Evolutionary conservation across 176 grass and related monocot genomes (phyloP).

Genomic region (Chrysopogon serrulatus): DNA sequence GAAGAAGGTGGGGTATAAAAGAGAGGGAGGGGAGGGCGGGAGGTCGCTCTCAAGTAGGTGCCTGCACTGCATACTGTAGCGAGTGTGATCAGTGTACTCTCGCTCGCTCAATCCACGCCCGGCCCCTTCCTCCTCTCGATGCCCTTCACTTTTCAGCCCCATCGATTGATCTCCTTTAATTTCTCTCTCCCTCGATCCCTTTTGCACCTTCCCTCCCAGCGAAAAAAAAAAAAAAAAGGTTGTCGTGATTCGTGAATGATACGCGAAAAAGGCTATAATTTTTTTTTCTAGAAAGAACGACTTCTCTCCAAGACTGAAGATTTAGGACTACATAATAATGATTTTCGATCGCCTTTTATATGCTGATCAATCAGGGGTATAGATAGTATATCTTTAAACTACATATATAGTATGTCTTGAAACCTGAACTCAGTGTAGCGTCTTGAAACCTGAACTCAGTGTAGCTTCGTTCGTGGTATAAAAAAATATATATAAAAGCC

Average conservation of each 20-base stretch:
- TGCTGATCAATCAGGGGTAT: too few species aligned
- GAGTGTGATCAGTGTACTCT: background rate
- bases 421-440: too few species aligned
- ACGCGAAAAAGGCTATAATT: background rate
- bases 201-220: background rate
- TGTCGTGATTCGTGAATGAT: slow-evolving; percentile 17
- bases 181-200: background rate
- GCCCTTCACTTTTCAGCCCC: background rate
- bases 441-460: too few species aligned
- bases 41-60: slow-evolving; percentile 54
- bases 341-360: too few species aligned
- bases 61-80: background rate
- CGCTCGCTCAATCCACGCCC: background rate
- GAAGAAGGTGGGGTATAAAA: slow-evolving; percentile 42
- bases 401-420: too few species aligned
- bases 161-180: background rate
- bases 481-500: too few species aligned
- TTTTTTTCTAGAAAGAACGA: background rate
- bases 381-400: too few species aligned
- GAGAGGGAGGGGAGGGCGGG: slow-evolving; percentile 15
- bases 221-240: too few species aligned
- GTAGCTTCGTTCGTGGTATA: too few species aligned
- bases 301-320: background rate
- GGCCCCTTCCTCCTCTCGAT: background rate
- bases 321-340: background rate